These are phyloP conservation scores for Sporothrix variecibatus DNA, from an alignment of 2,329 filamentous ascomycete genomes.

Conservation along the genomic window DNA sequence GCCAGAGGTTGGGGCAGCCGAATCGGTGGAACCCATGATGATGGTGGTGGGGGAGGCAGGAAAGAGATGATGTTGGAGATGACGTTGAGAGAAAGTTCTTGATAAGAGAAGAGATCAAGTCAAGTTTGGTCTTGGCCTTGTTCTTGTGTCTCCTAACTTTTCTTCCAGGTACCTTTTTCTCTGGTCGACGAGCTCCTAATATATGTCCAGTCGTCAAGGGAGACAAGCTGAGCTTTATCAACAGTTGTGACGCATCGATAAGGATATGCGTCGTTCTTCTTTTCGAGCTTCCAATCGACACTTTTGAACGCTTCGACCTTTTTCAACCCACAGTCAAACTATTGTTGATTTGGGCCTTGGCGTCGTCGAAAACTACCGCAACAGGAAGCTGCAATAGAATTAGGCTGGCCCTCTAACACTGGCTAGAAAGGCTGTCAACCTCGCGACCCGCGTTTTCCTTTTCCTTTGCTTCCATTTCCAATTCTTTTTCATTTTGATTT, in stretches of 20 bases:
- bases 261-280: too few species aligned
- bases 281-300: not conserved
- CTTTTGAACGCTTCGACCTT: not conserved
- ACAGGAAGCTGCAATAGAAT: not conserved
- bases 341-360: not conserved
- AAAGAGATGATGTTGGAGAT: not conserved
- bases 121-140: not conserved
- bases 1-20: not conserved
- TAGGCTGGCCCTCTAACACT: not conserved
- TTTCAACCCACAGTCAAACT: not conserved
- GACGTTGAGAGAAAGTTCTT: not conserved
- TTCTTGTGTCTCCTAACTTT: not conserved
- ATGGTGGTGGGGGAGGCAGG: not conserved
- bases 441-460: not conserved
- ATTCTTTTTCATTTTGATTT: too few species aligned
- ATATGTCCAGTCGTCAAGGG: not conserved
- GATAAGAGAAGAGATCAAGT: not conserved
- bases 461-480: not conserved
- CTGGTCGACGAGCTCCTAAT: not conserved
- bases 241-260: conserved; percentile 14
- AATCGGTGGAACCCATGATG: not conserved
- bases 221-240: not conserved
- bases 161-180: not conserved
- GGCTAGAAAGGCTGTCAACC: not conserved
- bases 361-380: not conserved